These are phyloP conservation scores for Isoetes engelmannii DNA, from an alignment of 83 land plant genomes.

Conservation along the genomic window DNA sequence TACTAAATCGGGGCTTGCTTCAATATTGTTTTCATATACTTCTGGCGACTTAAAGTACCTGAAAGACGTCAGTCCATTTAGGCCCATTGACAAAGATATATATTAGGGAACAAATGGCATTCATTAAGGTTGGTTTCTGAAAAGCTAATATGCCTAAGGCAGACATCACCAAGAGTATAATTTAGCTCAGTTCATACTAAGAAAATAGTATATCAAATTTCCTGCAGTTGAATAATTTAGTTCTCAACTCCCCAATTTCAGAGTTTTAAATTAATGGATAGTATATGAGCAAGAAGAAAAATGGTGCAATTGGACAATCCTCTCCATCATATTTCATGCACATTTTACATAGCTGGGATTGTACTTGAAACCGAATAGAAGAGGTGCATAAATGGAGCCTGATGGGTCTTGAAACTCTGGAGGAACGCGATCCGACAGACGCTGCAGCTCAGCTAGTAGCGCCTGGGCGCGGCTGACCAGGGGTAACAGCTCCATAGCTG, in stretches of 20 bases:
- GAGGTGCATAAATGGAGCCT: constrained; percentile 25
- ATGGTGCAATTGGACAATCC: not conserved
- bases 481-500: constrained; percentile 28
- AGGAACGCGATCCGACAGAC: constrained; percentile 40
- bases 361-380: constrained; percentile 45
- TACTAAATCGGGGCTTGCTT: constrained; percentile 27
- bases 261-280: too few relatives aligned
- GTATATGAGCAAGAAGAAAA: not conserved
- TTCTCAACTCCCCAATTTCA: not conserved
- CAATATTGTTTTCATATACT: constrained; percentile 38
- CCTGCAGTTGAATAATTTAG: not conserved
- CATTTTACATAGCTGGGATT: not conserved
- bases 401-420: constrained; percentile 12
- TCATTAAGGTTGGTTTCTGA: not conserved
- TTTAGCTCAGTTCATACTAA: not conserved
- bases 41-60: constrained; percentile 46
- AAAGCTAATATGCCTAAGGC: not conserved
- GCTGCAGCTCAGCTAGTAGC: constrained; percentile 41
- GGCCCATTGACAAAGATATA: not conserved
- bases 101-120: not conserved
- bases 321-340: not conserved
- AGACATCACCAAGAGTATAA: not conserved
- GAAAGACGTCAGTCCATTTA: not conserved
- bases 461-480: constrained; percentile 45
- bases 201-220: not conserved